Base-by-base conservation (phyloP, 192 early-diverging fungal genomes). In the Umbelopsis vinacea region DNA sequence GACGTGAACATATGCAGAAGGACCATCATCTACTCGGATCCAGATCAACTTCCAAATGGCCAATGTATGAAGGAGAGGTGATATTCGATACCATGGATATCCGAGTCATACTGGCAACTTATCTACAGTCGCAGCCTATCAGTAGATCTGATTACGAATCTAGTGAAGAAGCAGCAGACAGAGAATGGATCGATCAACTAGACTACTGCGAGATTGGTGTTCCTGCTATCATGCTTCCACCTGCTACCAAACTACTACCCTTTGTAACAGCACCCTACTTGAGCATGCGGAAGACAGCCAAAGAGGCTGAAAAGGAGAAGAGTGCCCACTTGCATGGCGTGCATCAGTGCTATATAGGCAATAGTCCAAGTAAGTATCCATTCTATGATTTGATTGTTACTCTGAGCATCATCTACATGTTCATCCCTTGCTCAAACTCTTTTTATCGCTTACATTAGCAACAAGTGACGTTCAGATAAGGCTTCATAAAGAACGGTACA, bases 231-330 rank as follows among this genome's bases (percentile, higher is more conserved):
- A n/a, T 77, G 3, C 68, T 84, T 8, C 70, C 66, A 55, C 69
- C 69, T 35, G 54, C 21, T 29, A 63, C 66, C 0, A 60, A 60
- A 38, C 79, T 86, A 66, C 71, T 84, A 15, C 79, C 88, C 4
- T 89, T 89, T 46, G 72, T 83, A 26, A 86, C 81, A 77, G 52
- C 81, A 35, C 88, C 88, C 0, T 78, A 81, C 52, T 68, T 88
- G 29, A 29, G 57, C 33, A 14, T 63, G 26, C 24, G 26, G 35
- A 63, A 63, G 33, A 22, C 15, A 63, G 57, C 57, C 10, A 63
- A 63, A n/a, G 9, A 63, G 33, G 57, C 17, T 6, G 57, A 63
- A 63, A 63, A 37, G 26, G 33, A 37, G 19, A 11, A 35, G 29
- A 35, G 35, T n/a, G 5, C 33, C 17, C 57, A 63, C 26, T 63